Evolutionary conservation across 768 basidiomycete species (phyloP).

Genomic region (Paxillus rubicundulus): DNA sequence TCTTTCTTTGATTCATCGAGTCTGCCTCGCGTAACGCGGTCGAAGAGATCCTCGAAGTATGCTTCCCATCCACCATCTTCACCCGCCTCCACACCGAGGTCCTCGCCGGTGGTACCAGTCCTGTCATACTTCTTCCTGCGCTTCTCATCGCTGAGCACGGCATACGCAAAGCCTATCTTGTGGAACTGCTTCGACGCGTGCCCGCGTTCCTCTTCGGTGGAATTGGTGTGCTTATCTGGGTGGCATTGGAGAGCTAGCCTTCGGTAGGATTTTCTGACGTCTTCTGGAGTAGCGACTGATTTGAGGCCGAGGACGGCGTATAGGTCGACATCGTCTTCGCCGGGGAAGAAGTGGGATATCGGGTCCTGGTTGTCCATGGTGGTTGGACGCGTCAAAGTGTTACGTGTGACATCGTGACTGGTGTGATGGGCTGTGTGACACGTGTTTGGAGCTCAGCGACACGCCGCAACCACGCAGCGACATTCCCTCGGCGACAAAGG

Average conservation of each 20-base stretch:
- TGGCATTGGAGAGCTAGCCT: conserved; percentile 78
- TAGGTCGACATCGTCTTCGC: conserved; percentile 66
- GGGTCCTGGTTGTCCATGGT: conserved; percentile 73
- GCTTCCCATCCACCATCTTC: conserved; percentile 88
- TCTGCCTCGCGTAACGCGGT: conserved; percentile 79
- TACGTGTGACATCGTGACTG: conserved; percentile 6
- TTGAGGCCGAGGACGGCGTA: conserved; percentile 69
- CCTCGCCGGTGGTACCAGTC: conserved; percentile 85
- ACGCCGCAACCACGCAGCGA: neutral
- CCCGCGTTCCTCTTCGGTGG: conserved; percentile 57
- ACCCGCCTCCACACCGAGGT: conserved; percentile 62
- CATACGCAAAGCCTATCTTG: conserved; percentile 92
- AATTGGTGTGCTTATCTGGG: conserved; percentile 82
- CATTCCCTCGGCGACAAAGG: neutral
- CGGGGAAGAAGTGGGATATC: conserved; percentile 74
- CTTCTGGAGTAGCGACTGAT: conserved; percentile 53
- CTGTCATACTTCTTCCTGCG: conserved; percentile 75
- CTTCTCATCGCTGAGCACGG: conserved; percentile 78
- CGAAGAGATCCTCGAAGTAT: conserved; percentile 90
- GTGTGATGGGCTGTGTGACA: neutral
- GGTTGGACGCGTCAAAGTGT: conserved; percentile 7
- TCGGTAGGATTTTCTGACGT: conserved; percentile 83
- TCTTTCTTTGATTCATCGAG: conserved; percentile 92
- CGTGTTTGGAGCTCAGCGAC: conserved; percentile 6
- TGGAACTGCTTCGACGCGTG: conserved; percentile 80